Base-by-base conservation (phyloP, 768 basidiomycete species). In the Rubroboletus satanas region DNA sequence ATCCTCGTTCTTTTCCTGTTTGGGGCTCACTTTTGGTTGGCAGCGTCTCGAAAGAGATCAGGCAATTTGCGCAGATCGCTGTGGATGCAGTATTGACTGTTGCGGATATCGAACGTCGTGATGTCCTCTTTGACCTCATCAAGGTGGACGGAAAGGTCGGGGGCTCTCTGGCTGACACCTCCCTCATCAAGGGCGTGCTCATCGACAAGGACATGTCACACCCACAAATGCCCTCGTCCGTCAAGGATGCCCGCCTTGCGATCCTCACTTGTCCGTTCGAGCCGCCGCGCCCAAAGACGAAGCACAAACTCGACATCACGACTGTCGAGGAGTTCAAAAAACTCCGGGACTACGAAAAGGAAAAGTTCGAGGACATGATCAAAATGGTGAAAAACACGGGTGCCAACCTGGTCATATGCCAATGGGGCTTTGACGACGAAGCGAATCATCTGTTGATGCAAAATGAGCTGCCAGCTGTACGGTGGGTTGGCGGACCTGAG, bases 181-280 rank as follows among this genome's bases (percentile, higher is more conserved):
- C 83, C 41, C 82, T 99, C 63, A 96, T 99, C 77, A 89, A 89
- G 65, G 97, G 97, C 63, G 97, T 99, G 41, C 90, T 99, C 64
- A 83, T 99, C 70, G 97, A 99, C 85, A 99, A 99, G 75, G 96
- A 99, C 75, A 96, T 99, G 90, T 98, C 94, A 12, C 97, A 99
- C 67, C 90, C 96, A 5, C 93, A 97, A 73, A 99, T 99, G 97
- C 96, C 96, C 9, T 85, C 82, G 55, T 79, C 76, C 35, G 87
- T 99, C 63, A 81, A 79, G 61, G 90, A 98, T 70, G 97, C 97
- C 51, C 86, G 85, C 56, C 79, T 99, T 51, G 97, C 96, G 14
- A 98, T 99, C 73, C 82, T 99, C 43, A 99, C 97, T 42, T 99
- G 97, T 73, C 94, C 97, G 21, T 99, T 99, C 70, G 97, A 99